Base-by-base conservation (phyloP, 2,329 filamentous ascomycete genomes). In the Macrophomina phaseolina region DNA sequence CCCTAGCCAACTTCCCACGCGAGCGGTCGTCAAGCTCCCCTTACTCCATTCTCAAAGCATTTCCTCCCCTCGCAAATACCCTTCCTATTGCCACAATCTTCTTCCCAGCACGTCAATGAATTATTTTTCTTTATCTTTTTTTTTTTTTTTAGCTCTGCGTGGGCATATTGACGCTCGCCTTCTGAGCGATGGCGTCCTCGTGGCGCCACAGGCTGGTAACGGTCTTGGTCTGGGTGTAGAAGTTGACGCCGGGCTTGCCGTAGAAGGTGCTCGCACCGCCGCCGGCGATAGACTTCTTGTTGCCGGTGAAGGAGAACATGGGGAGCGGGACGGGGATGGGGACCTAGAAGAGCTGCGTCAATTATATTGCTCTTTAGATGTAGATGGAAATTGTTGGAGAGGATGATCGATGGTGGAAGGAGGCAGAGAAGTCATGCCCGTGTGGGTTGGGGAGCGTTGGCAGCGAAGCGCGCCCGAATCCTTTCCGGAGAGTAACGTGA, bases 171-270 rank as follows among this genome's bases (percentile, higher is more conserved):
- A 96, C 93, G 74, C 90, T 88, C 16, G 94, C 94, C 86, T 94
- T 94, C 71, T 89, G 91, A 65, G 89, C 90, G 58, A 95, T 86
- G 0, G 93, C 94, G 81, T 97, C 94, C 75, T 94, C 89, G 68
- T 87, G 89, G 75, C 89, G 88, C 95, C 95, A 99, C 77, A 96
- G 82, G 71, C 92, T 90, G 64, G 95, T 99, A 58, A 99, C 95
- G 2, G 95, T 99, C 91, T 99, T 98, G 76, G 91, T 87, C 82
- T 98, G 95, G 3, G 95, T 99, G 81, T 97, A 98, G 78, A 99
- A 99, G 77, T 91, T 90, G 77, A 99, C 81, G 30, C 94, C 95
- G 0, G 93, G 92, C 80, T 92, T 91, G 71, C 95, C 95, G 81
- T 99, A 99, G 79, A 99, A 98, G 16, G 93, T 97, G 82, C 88